phyloP scores from a whole-genome alignment of 805 yeast species.

The Isabelozyma gotoi region DNA sequence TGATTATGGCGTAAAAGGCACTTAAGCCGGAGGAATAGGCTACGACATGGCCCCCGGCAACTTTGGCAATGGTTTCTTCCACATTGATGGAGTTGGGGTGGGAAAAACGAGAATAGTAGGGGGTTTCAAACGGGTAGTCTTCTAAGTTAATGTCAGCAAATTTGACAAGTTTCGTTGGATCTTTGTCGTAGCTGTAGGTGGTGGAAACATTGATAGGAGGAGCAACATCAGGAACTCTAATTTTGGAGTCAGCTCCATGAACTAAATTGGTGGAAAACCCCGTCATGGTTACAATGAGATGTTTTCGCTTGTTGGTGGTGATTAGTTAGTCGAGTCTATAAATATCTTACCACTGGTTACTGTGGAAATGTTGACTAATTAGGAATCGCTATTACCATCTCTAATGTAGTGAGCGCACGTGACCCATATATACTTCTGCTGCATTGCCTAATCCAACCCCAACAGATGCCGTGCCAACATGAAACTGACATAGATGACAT shows the following conservation, averaged over 20 bases:
- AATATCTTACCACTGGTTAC: too few relatives aligned
- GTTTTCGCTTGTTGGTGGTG: too few relatives aligned
- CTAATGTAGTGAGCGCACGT: too few relatives aligned
- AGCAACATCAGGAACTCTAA: conserved; percentile 63
- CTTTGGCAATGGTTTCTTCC: conserved; percentile 60
- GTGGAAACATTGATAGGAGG: conserved; percentile 84
- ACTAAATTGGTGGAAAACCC: conserved; percentile 57
- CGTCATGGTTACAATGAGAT: conserved; percentile 37
- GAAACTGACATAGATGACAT: too few relatives aligned
- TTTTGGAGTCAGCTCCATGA: conserved; percentile 68
- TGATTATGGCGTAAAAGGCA: conserved; percentile 76
- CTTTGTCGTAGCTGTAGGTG: conserved; percentile 64
- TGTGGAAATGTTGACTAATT: too few relatives aligned
- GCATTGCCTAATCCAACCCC: too few relatives aligned
- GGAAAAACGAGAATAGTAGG: conserved; percentile 63
- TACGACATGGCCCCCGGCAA: conserved; percentile 65
- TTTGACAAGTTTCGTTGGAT: conserved; percentile 56
- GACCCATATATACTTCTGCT: too few relatives aligned
- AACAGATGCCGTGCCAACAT: too few relatives aligned
- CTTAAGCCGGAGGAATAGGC: conserved; percentile 77
- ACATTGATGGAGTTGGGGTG: conserved; percentile 72
- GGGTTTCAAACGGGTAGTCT: conserved; percentile 5
- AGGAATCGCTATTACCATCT: too few relatives aligned
- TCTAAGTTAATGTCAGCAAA: conserved; percentile 22
- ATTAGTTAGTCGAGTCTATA: too few relatives aligned